These are phyloP conservation scores for Leishmania martiniquensis DNA, from an alignment of 208 protist species.

Conservation along the genomic window DNA sequence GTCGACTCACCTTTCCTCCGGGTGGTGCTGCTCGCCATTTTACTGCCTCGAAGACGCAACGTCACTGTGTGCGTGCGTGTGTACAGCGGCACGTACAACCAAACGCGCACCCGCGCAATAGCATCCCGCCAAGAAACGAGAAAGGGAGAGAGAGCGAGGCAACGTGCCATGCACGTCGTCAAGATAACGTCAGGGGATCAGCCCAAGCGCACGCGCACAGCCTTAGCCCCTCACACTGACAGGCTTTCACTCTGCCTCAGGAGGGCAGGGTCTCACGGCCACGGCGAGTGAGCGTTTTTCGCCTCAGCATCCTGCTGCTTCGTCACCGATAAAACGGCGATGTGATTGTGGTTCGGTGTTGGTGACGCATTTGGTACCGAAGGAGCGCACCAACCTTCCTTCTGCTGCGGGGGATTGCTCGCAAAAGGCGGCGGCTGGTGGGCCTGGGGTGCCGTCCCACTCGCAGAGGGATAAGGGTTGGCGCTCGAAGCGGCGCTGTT, in stretches of 20 bases:
- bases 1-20: neutral
- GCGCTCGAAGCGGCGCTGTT: neutral
- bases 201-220: neutral
- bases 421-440: slow-evolving; percentile 1
- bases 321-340: slow-evolving; percentile 12
- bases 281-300: neutral
- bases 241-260: too few species aligned
- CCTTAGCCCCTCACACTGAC: neutral
- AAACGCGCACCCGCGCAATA: neutral
- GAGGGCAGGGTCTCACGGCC: neutral
- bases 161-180: neutral
- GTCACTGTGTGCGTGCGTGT: too few species aligned
- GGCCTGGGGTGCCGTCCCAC: neutral
- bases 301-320: neutral
- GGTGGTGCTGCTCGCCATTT: neutral
- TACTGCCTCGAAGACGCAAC: neutral
- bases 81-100: neutral
- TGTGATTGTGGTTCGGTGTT: slow-evolving; percentile 14
- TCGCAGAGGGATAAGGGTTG: neutral
- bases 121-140: neutral
- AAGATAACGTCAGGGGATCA: neutral
- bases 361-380: slow-evolving; percentile 3
- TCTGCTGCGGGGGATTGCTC: neutral
- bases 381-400: neutral
- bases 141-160: neutral